Percentiles rank a stretch among this genome's conserved stretches.
These are phyloP conservation scores for Rhizopogon salebrosus DNA, from an alignment of 768 basidiomycete genomes.

Conservation along the genomic window DNA sequence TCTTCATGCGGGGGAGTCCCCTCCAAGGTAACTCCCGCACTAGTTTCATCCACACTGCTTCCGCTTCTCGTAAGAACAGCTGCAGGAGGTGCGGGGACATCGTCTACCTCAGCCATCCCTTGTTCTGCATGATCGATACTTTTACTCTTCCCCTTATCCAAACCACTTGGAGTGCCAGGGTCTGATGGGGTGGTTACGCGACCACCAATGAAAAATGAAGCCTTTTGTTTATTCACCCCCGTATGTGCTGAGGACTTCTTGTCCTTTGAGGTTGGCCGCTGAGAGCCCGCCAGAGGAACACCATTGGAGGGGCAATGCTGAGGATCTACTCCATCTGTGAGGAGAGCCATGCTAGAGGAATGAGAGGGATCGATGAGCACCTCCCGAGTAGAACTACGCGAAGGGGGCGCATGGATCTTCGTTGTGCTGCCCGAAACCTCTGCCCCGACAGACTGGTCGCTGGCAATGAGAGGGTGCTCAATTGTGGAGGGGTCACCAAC, in stretches of 20 bases:
- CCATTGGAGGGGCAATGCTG: conserved; percentile 2
- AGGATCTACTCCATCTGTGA: conserved; percentile 9
- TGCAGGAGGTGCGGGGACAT: conserved; percentile 46
- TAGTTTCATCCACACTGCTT: conserved; percentile 52
- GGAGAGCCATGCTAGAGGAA: conserved; percentile 17
- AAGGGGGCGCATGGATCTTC: not conserved
- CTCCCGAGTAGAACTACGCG: not conserved
- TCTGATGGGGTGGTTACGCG: not conserved
- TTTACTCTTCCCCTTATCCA: conserved; percentile 17
- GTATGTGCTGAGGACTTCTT: not conserved
- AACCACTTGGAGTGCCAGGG: not conserved
- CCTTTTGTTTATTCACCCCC: not conserved
- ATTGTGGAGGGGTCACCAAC: not conserved
- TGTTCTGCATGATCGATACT: conserved; percentile 16
- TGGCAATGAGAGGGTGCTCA: not conserved
- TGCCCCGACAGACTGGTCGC: conserved; percentile 2
- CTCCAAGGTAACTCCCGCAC: conserved; percentile 50
- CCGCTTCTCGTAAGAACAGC: conserved; percentile 65
- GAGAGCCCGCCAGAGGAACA: conserved; percentile 6
- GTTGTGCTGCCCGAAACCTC: not conserved
- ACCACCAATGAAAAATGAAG: not conserved
- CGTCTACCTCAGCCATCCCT: conserved; percentile 6
- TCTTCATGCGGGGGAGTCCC: conserved; percentile 17
- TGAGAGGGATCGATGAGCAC: conserved; percentile 6
- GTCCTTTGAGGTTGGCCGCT: conserved; percentile 18